Conservation (phyloP, 495 filamentous ascomycete genomes). For the Eremomyces bilateralis region DNA sequence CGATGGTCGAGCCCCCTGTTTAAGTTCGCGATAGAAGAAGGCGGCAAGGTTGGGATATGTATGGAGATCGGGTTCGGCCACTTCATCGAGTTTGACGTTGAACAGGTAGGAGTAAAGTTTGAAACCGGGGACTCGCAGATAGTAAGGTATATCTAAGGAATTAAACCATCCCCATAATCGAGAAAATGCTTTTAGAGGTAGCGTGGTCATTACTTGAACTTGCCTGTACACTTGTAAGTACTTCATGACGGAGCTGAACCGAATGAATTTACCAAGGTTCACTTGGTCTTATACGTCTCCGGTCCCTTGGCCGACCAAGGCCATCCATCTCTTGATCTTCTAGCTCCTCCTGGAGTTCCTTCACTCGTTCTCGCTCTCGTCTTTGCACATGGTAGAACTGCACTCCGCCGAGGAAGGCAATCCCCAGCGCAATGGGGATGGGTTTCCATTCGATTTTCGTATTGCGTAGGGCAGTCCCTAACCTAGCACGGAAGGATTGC, state of each 20-base stretch:
- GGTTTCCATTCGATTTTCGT: slow-evolving; percentile 86
- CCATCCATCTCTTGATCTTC: not conserved
- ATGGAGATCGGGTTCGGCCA: slow-evolving; percentile 69
- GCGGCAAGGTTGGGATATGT: slow-evolving; percentile 79
- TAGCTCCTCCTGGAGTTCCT: slow-evolving; percentile 23
- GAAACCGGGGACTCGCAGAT: slow-evolving; percentile 83
- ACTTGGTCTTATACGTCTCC: slow-evolving; percentile 44
- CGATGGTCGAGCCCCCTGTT: slow-evolving; percentile 71
- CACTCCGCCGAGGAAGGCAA: slow-evolving; percentile 62
- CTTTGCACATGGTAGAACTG: slow-evolving; percentile 52
- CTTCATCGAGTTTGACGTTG: slow-evolving; percentile 81
- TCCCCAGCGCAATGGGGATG: slow-evolving; percentile 80
- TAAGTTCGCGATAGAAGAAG: slow-evolving; percentile 92
- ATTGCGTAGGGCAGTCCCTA: slow-evolving; percentile 39
- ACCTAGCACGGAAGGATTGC: slow-evolving; percentile 39
- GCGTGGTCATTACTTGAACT: slow-evolving; percentile 86
- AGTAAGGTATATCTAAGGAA: slow-evolving; percentile 75
- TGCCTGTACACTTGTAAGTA: slow-evolving; percentile 53
- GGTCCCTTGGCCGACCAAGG: not conserved
- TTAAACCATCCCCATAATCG: slow-evolving; percentile 91
- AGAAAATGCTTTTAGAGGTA: slow-evolving; percentile 85
- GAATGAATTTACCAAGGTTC: slow-evolving; percentile 52
- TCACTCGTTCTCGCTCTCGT: slow-evolving; percentile 31
- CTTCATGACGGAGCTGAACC: too few species aligned
- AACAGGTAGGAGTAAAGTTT: slow-evolving; percentile 82